Conservation (phyloP, 169 alveolate genomes). For the Cryptosporidium meleagridis region DNA sequence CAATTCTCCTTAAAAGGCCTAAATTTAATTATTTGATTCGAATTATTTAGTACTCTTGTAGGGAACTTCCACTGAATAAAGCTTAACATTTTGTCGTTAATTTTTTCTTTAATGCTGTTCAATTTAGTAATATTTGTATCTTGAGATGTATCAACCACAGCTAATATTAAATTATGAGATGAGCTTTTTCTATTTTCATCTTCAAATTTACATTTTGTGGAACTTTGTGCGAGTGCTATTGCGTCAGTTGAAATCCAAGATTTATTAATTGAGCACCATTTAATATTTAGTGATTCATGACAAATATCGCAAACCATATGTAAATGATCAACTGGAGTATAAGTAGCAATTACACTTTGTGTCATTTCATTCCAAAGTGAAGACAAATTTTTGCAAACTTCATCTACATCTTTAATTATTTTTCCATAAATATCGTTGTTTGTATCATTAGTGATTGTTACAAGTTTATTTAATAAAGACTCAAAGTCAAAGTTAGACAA, state of each 20-base stretch:
- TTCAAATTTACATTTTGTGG: neutral
- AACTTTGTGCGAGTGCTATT: neutral
- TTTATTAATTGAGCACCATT: slow-evolving; percentile 48
- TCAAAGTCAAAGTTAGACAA: neutral
- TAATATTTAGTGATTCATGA: slow-evolving; percentile 42
- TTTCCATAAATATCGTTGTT: neutral
- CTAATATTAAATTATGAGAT: slow-evolving; percentile 8
- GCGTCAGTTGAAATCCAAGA: slow-evolving; percentile 69
- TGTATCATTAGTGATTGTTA: neutral
- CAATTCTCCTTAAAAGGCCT: slow-evolving; percentile 20
- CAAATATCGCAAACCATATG: slow-evolving; percentile 59
- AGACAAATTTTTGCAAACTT: slow-evolving; percentile 23
- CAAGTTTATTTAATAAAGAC: slow-evolving; percentile 1
- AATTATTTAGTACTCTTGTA: neutral
- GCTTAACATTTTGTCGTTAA: slow-evolving; percentile 10
- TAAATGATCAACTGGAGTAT: slow-evolving; percentile 57
- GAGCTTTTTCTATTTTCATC: neutral
- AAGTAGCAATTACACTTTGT: slow-evolving; percentile 44
- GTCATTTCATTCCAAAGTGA: slow-evolving; percentile 70
- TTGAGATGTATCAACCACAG: neutral
- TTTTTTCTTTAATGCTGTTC: slow-evolving; percentile 10
- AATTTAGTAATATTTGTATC: neutral
- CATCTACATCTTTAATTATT: neutral
- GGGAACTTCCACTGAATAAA: slow-evolving; percentile 67
- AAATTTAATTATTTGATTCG: neutral